A percentile compares a stretch with the other conserved stretches of the same genome.
These are phyloP conservation scores for Schizochytrium sp. DNA, from an alignment of 108 stramenopile genomes.

Conservation along the genomic window DNA sequence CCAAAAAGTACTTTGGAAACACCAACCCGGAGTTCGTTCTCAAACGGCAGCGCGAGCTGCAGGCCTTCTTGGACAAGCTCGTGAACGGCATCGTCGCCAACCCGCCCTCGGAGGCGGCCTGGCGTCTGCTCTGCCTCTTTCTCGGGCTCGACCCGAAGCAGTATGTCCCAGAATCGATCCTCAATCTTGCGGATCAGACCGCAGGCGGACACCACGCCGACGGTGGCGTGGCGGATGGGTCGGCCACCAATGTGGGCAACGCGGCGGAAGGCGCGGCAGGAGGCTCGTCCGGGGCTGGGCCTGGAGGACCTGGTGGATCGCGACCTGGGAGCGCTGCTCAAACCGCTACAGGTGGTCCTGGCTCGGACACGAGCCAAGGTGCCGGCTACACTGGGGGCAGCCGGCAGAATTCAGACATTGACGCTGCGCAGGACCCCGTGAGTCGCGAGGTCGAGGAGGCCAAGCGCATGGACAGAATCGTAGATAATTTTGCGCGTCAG, in stretches of 20 bases:
- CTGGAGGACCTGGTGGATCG: background rate
- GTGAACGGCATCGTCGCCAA: background rate
- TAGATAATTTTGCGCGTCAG: background rate
- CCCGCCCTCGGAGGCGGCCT: slow-evolving; percentile 12
- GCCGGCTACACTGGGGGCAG: background rate
- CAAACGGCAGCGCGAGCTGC: background rate
- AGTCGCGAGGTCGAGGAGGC: background rate
- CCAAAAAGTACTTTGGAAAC: background rate
- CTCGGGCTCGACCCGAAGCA: background rate
- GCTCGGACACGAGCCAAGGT: background rate
- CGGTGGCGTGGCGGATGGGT: background rate
- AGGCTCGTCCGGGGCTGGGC: background rate
- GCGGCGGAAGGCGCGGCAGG: background rate
- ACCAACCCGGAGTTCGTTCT: background rate
- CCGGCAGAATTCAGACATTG: background rate
- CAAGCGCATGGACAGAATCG: background rate
- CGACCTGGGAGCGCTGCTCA: no score
- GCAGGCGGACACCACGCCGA: background rate
- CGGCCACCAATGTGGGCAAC: background rate
- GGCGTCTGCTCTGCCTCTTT: slow-evolving; percentile 8
- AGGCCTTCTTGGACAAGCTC: slow-evolving; percentile 5
- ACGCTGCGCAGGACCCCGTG: background rate
- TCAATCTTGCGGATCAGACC: background rate
- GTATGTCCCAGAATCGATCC: background rate
- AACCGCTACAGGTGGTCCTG: background rate